Base-by-base conservation (phyloP, 371 early-diverging fungal genomes). In the Entomophthora muscae region DNA sequence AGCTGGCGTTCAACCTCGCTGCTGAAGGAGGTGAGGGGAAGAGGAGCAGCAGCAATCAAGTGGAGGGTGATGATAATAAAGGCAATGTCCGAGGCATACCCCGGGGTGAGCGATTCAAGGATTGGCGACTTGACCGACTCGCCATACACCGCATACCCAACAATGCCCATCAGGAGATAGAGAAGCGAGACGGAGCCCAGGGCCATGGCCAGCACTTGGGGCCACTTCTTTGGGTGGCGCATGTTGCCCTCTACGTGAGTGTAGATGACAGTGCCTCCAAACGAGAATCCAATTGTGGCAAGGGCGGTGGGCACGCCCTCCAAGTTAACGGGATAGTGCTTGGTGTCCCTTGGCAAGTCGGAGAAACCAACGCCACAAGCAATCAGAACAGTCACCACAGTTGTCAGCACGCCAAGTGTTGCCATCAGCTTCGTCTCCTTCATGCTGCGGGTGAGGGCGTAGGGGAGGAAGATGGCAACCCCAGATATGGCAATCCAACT, bases 81-180 rank as follows among this genome's bases (percentile, higher is more conserved):
- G 21, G 90, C 86, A 23, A 83, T 70, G 12, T 74, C 80, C 13
- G 82, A 72, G 28, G 79, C 73, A 32, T 77, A 75, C 52, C 85
- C 89, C 0, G 71, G 51, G 23, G 88, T 86, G 27, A 92, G 73
- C 64, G 76, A 84, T 62, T 74, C 69, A 53, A 87, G 76, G 54
- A 91, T 81, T 23, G 92, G 91, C 2, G 81, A 83, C 32, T 67
- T 53, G 24, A 84, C 81, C 3, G 55, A 22, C 54, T 73, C 68
- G 53, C 92, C 93, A 69, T 88, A 93, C 24, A 88, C 76, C 51
- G 78, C 77, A 68, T 93, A 93, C n/a, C 90, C 91, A 33, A 85
- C 77, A 42, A 78, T 74, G 55, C 88, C 91, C 23, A 85, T 83
- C 42, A 82, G 63, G 32, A 86, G 64, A 69, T 93, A 91, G 71